Conservation (phyloP, 768 basidiomycete species). For the Gelatoporia subvermispora region DNA sequence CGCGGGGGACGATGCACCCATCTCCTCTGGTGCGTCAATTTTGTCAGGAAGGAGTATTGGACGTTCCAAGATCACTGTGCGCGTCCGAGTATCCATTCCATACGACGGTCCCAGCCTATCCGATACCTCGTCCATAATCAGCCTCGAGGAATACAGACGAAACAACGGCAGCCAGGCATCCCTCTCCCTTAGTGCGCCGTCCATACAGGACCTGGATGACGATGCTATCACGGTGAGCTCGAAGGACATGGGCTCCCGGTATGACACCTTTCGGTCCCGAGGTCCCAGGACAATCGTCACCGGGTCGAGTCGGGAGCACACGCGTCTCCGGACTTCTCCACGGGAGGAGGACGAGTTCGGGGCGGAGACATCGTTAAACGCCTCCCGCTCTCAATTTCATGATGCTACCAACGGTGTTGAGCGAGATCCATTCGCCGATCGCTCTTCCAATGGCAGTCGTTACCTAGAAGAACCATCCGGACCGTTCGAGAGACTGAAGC, state of each 20-base stretch:
- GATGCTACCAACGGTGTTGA: neutral
- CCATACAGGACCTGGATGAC: slow-evolving; percentile 49
- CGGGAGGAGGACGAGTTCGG: slow-evolving; percentile 17
- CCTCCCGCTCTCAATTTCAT: slow-evolving; percentile 8
- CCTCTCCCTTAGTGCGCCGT: slow-evolving; percentile 40
- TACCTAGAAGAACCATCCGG: slow-evolving; percentile 10
- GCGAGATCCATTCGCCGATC: neutral
- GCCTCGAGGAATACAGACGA: slow-evolving; percentile 66
- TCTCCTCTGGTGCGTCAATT: slow-evolving; percentile 70
- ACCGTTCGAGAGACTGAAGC: slow-evolving; percentile 50
- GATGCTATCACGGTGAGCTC: slow-evolving; percentile 76
- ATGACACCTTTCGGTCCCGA: slow-evolving; percentile 16
- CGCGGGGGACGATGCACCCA: slow-evolving; percentile 64
- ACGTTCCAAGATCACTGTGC: slow-evolving; percentile 68
- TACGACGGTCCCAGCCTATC: slow-evolving; percentile 90
- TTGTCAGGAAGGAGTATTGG: slow-evolving; percentile 61
- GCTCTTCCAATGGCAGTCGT: neutral
- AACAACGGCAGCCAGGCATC: slow-evolving; percentile 54
- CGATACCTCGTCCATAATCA: slow-evolving; percentile 79
- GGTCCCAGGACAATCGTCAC: slow-evolving; percentile 23
- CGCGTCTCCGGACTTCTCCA: slow-evolving; percentile 5
- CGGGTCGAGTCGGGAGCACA: slow-evolving; percentile 19
- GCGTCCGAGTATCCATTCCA: slow-evolving; percentile 74
- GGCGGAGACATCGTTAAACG: slow-evolving; percentile 14
- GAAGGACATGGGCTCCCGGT: slow-evolving; percentile 42